A percentile compares a stretch with the other conserved stretches of the same genome.
phyloP scores from a whole-genome alignment of 2,329 filamentous ascomycete species.

The Phaeoacremonium minimum region DNA sequence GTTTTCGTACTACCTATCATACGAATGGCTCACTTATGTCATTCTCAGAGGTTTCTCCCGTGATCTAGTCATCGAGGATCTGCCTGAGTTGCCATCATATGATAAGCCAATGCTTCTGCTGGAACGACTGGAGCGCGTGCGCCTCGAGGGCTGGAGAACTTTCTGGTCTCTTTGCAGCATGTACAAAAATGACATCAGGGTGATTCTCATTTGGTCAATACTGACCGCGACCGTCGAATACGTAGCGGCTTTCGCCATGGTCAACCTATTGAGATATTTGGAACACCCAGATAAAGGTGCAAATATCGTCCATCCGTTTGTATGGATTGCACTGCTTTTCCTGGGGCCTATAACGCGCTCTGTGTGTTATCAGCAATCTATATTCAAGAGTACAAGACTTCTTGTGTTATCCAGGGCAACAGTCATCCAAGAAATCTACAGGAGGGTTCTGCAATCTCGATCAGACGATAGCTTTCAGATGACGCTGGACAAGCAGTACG shows the following conservation, averaged over 20 bases:
- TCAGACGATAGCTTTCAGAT: neutral
- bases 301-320: slow-evolving; percentile 11
- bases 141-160: slow-evolving; percentile 19
- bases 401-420: slow-evolving; percentile 22
- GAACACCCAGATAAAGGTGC: slow-evolving; percentile 13
- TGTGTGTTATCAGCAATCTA: slow-evolving; percentile 25
- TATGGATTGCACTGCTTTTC: slow-evolving; percentile 26
- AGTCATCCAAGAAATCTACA: slow-evolving; percentile 26
- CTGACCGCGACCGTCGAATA: slow-evolving; percentile 11
- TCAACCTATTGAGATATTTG: slow-evolving; percentile 10
- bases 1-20: slow-evolving; percentile 25
- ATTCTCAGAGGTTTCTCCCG: slow-evolving; percentile 20
- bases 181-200: slow-evolving; percentile 17
- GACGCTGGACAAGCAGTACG: neutral
- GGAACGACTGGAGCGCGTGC: slow-evolving; percentile 15
- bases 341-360: slow-evolving; percentile 24
- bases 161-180: slow-evolving; percentile 17
- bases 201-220: slow-evolving; percentile 20
- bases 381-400: slow-evolving; percentile 25
- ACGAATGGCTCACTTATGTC: slow-evolving; percentile 25
- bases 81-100: slow-evolving; percentile 23
- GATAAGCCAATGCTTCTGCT: slow-evolving; percentile 21
- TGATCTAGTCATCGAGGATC: slow-evolving; percentile 23
- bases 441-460: slow-evolving; percentile 5
- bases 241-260: slow-evolving; percentile 11